Conservation (phyloP, 306 rosid genomes). For the Ammopiptanthus mongolicus region DNA sequence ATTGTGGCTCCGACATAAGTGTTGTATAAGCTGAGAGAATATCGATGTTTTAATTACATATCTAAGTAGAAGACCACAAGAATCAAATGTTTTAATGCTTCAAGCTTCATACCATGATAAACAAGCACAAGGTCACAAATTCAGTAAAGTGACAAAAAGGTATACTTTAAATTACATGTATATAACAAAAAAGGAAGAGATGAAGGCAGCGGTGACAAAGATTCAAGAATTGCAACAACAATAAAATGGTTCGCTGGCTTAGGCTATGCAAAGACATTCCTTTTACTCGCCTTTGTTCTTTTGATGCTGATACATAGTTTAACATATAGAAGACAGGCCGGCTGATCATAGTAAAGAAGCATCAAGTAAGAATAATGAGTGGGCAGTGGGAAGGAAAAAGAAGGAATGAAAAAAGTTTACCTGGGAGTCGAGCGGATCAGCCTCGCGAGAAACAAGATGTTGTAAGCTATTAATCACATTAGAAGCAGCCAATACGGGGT, state of each 20-base stretch:
- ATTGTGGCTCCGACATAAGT: background rate
- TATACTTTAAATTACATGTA: background rate
- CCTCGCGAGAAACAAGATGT: conserved; percentile 9
- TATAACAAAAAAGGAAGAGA: background rate
- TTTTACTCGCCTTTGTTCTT: background rate
- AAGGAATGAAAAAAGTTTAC: background rate
- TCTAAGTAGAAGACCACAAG: background rate
- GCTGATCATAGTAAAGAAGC: background rate
- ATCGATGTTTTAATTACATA: background rate
- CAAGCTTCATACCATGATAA: background rate
- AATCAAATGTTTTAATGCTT: background rate
- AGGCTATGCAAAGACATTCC: background rate
- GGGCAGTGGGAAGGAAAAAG: background rate
- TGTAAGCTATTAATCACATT: background rate
- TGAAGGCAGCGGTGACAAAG: background rate
- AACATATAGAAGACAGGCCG: background rate
- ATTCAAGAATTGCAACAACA: background rate
- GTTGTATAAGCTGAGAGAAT: background rate
- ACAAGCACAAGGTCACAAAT: background rate
- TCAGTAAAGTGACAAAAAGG: background rate
- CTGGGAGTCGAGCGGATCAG: conserved; percentile 4
- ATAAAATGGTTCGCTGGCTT: background rate
- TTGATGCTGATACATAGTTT: background rate
- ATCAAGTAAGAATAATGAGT: background rate
- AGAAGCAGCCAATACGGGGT: conserved; percentile 12